A percentile compares a stretch with the other conserved stretches of the same genome.
These are phyloP conservation scores for Xylariales sp. DNA, from an alignment of 2,329 filamentous ascomycete genomes.

Conservation along the genomic window DNA sequence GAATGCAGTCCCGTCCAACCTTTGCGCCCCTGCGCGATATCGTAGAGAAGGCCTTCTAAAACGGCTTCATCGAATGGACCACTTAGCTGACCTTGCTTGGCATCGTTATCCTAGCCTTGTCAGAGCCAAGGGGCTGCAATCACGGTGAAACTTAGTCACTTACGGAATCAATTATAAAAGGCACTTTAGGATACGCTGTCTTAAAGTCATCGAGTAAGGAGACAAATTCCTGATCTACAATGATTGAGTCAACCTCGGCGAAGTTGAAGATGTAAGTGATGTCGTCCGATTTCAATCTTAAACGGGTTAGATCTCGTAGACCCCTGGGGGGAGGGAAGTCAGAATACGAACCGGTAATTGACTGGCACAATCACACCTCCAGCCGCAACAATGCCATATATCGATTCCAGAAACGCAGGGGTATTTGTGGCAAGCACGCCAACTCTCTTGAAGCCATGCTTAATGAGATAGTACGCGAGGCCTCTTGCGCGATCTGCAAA, in stretches of 20 bases:
- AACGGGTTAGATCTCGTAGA: neutral
- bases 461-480: conserved; percentile 80
- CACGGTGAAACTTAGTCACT: no score
- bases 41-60: conserved; percentile 71
- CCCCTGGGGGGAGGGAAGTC: no score
- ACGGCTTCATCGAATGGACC: conserved; percentile 83
- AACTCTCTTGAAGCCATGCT: conserved; percentile 68
- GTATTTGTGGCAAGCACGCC: conserved; percentile 90
- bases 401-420: conserved; percentile 84
- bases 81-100: conserved; percentile 64
- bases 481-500: conserved; percentile 83
- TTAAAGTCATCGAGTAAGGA: conserved; percentile 64
- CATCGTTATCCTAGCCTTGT: conserved; percentile 78
- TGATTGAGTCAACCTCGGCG: conserved; percentile 78
- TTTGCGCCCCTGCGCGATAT: conserved; percentile 56
- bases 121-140: no score
- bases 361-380: conserved; percentile 70
- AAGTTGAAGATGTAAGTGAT: conserved; percentile 88
- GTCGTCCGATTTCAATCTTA: conserved; percentile 56
- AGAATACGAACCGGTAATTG: conserved; percentile 40
- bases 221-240: conserved; percentile 79
- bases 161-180: conserved; percentile 68
- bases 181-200: conserved; percentile 55
- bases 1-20: conserved; percentile 76
- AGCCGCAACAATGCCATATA: conserved; percentile 81